These are phyloP conservation scores for Angomonas ambiguus DNA, from an alignment of 208 protist genomes.

Conservation along the genomic window DNA sequence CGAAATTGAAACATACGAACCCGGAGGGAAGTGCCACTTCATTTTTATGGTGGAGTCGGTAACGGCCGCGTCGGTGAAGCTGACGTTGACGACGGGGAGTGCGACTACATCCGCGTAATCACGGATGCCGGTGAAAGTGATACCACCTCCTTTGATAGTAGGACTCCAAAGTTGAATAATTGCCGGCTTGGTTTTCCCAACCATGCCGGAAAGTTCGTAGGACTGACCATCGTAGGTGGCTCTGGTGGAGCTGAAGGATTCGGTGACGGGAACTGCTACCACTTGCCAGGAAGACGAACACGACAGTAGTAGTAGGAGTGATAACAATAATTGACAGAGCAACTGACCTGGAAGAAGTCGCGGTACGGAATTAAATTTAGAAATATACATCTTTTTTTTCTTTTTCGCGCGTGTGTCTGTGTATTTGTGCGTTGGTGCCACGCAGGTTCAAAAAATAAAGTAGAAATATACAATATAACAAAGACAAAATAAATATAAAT, in stretches of 20 bases:
- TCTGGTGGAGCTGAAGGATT: not conserved
- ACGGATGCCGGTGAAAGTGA: not conserved
- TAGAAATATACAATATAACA: not conserved
- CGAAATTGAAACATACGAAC: not conserved
- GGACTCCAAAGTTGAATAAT: not conserved
- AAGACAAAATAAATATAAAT: not conserved
- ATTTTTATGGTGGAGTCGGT: not conserved
- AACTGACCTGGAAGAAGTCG: no score
- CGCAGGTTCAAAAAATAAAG: not conserved
- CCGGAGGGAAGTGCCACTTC: not conserved
- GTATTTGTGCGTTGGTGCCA: no score
- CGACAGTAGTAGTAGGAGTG: no score
- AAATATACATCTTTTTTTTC: slow-evolving; percentile 1
- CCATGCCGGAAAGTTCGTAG: not conserved
- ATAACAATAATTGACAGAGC: no score
- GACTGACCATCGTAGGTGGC: not conserved
- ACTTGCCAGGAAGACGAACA: no score
- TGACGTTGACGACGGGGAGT: no score
- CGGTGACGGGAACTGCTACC: no score
- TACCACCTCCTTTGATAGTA: not conserved
- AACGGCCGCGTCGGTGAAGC: not conserved
- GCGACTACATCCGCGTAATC: not conserved
- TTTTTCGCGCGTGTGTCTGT: not conserved
- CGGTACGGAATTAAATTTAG: not conserved
- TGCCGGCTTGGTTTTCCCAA: not conserved